Conservation (phyloP, 2,329 filamentous ascomycete genomes). For the Trichophyton benhamiae region DNA sequence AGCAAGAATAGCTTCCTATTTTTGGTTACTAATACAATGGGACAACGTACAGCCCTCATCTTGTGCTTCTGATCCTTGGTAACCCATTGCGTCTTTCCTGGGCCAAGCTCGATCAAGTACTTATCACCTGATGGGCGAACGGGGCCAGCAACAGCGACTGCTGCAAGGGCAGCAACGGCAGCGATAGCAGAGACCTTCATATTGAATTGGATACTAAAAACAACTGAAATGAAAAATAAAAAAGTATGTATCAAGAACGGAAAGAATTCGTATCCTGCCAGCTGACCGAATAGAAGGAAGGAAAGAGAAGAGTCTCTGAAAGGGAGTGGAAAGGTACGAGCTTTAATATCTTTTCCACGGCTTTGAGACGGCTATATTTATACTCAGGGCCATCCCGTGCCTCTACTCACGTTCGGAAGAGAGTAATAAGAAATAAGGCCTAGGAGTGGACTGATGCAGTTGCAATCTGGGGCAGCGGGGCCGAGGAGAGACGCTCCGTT, state of each 20-base stretch:
- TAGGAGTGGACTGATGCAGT: background rate
- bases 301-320: background rate
- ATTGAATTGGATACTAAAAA: background rate
- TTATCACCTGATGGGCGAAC: slow-evolving; percentile 19
- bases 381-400: background rate
- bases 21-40: background rate
- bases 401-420: background rate
- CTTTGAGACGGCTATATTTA: background rate
- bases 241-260: background rate
- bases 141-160: background rate
- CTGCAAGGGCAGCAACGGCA: background rate
- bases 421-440: background rate
- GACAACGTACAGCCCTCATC: slow-evolving; percentile 39
- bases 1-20: background rate
- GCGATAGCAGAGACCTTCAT: background rate
- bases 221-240: too few relatives aligned
- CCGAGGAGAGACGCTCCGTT: background rate
- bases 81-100: slow-evolving; percentile 72
- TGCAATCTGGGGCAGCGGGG: background rate
- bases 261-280: background rate
- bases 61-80: slow-evolving; percentile 94
- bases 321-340: background rate
- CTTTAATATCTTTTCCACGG: background rate
- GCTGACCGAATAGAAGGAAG: background rate
- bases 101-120: slow-evolving; percentile 70